Conservation (phyloP, 177 flowering plant genomes). For the Vitis hybrid region DNA sequence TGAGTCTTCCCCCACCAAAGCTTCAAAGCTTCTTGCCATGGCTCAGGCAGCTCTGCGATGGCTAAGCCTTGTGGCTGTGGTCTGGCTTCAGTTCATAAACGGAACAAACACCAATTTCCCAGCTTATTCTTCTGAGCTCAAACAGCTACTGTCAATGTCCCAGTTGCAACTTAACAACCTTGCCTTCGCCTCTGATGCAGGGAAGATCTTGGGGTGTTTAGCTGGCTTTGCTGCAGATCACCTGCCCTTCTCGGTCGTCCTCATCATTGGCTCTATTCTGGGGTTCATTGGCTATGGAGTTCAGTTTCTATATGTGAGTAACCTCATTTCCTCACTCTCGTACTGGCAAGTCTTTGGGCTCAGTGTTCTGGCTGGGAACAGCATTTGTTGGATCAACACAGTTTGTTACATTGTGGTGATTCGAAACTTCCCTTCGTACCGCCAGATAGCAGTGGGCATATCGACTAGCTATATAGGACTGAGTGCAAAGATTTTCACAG, state of each 20-base stretch:
- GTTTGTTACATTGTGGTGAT: slow-evolving; percentile 64
- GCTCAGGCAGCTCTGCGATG: slow-evolving; percentile 45
- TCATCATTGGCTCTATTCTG: slow-evolving; percentile 59
- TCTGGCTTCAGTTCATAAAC: slow-evolving; percentile 83
- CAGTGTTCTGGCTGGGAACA: slow-evolving; percentile 70
- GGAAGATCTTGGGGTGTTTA: slow-evolving; percentile 76
- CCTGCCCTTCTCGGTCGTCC: slow-evolving; percentile 75
- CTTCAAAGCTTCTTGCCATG: slow-evolving; percentile 10
- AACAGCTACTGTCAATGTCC: slow-evolving; percentile 55
- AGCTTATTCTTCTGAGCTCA: slow-evolving; percentile 83
- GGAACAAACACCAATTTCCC: slow-evolving; percentile 84
- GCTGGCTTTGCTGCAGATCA: slow-evolving; percentile 68
- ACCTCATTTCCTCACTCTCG: slow-evolving; percentile 38
- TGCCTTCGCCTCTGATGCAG: slow-evolving; percentile 90
- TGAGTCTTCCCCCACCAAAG: background rate
- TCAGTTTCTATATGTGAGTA: slow-evolving; percentile 61
- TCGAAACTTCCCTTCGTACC: slow-evolving; percentile 52
- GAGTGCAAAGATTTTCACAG: slow-evolving; percentile 67
- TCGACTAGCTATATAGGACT: slow-evolving; percentile 76
- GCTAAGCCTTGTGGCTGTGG: slow-evolving; percentile 67
- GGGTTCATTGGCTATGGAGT: slow-evolving; percentile 78
- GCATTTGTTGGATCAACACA: slow-evolving; percentile 96
- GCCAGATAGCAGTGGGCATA: slow-evolving; percentile 68
- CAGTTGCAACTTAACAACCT: slow-evolving; percentile 85
- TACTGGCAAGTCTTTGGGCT: slow-evolving; percentile 62